Base-by-base conservation (phyloP, 768 basidiomycete species). In the Pisolithus orientalis region DNA sequence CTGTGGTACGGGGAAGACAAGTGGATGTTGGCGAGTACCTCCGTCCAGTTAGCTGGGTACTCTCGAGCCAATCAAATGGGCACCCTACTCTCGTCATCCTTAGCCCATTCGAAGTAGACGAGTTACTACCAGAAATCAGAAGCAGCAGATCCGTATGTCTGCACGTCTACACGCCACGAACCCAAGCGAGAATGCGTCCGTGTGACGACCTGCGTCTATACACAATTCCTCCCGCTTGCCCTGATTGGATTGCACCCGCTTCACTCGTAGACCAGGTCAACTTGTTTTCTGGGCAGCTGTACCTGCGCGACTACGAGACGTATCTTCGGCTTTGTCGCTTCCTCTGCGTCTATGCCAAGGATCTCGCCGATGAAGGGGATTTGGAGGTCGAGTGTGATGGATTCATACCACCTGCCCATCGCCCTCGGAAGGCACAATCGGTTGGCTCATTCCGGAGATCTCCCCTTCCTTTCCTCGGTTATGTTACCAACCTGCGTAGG, bases 131-230 rank as follows among this genome's bases (percentile, higher is more conserved):
- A 58, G n/a, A 45, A 0, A 74, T 79, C 44, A 65, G 66, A 13
- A 39, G 44, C 37, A 67, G 65, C 56, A 59, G 58, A 6, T n/a
- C 51, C 4, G 71, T 75, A 2, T 63, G 66, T 45, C 65, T 79
- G 6, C 77, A 79, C 50, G 31, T 69, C 2, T 78, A 78, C 55
- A 59, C 73, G 0, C 72, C 77, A 6, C 61, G 71, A 1, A 69
- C 67, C 2, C 21, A 21, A 21, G 21, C 21, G 21, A 21, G 21
- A 21, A 21, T 21, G 21, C 21, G 21, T 2, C 56, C 73, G 5
- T 67, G 70, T 32, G 78, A 79, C 31, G 59, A 66, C 31, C 59
- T 70, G 4, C 16, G 21, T 1, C 50, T 64, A 6, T 60, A 65
- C 46, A 54, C 11, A 28, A 44, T 69, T 7, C 66, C 66, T 2